These are phyloP conservation scores for Naganishia albida DNA, from an alignment of 1,284 basidiomycete species.

Conservation along the genomic window DNA sequence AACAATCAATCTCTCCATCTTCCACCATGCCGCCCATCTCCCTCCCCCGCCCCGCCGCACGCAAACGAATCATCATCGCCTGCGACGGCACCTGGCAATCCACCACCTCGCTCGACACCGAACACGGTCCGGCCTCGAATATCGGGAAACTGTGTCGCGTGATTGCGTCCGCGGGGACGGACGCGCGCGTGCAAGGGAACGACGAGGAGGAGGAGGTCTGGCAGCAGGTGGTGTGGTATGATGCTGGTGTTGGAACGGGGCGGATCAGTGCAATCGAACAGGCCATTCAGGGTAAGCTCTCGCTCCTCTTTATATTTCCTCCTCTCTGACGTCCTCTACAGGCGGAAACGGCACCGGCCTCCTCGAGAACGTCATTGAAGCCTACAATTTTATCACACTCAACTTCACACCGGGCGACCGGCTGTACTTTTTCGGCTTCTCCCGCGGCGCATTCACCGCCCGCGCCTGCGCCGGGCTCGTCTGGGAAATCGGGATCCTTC, in stretches of 20 bases:
- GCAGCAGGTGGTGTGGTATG: conserved; percentile 40
- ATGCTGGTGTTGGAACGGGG: conserved; percentile 34
- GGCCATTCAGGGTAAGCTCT: conserved; percentile 17
- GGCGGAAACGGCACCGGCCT: conserved; percentile 36
- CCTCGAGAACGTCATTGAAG: conserved; percentile 37
- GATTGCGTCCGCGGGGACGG: conserved; percentile 19
- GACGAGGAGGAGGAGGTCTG: conserved; percentile 18
- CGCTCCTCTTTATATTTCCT: not conserved
- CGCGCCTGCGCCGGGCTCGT: conserved; percentile 53
- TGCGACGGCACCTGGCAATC: conserved; percentile 31
- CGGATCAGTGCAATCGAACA: conserved; percentile 7
- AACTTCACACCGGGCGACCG: conserved; percentile 45
- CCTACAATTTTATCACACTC: conserved; percentile 40
- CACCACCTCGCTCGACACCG: conserved; percentile 6
- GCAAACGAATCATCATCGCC: conserved; percentile 24
- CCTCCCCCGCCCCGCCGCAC: conserved; percentile 8
- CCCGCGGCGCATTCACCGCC: conserved; percentile 53
- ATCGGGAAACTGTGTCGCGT: conserved; percentile 21
- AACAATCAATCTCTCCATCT: too few relatives aligned
- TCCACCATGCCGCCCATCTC: conserved; percentile 27
- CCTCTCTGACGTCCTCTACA: not conserved
- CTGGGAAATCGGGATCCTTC: conserved; percentile 35
- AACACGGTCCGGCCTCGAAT: conserved; percentile 11
- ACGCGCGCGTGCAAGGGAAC: conserved; percentile 6
- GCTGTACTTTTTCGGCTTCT: conserved; percentile 56